Conservation (phyloP, 495 filamentous ascomycete genomes). For the Penicillium pulvis region DNA sequence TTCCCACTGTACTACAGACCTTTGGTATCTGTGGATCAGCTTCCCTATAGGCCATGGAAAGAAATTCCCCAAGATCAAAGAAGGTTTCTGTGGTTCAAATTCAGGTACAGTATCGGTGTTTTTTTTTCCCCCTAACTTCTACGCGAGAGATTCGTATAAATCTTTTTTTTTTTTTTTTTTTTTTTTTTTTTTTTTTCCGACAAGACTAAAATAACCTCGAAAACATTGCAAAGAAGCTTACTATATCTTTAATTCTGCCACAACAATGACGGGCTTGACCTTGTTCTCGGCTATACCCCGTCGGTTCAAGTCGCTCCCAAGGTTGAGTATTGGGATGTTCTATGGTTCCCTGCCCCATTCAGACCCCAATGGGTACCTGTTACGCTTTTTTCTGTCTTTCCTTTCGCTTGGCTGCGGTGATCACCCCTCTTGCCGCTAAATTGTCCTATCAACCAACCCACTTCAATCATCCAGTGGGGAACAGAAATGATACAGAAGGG, state of each 20-base stretch:
- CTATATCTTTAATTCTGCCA: background rate
- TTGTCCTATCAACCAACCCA: slow-evolving; percentile 24
- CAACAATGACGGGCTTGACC: slow-evolving; percentile 4
- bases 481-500: slow-evolving; percentile 10
- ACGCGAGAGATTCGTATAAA: too few relatives aligned
- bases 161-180: too few relatives aligned
- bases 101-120: background rate
- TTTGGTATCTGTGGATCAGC: background rate
- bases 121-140: too few relatives aligned
- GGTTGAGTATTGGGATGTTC: slow-evolving; percentile 13
- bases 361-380: background rate
- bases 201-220: too few relatives aligned
- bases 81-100: background rate
- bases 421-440: slow-evolving; percentile 28
- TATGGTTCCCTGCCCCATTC: slow-evolving; percentile 16
- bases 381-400: slow-evolving; percentile 5
- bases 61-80: slow-evolving; percentile 2
- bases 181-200: background rate
- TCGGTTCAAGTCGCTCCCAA: slow-evolving; percentile 14
- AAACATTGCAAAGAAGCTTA: slow-evolving; percentile 17
- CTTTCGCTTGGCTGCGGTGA: slow-evolving; percentile 32
- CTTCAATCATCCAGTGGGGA: slow-evolving; percentile 26
- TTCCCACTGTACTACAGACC: background rate
- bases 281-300: slow-evolving; percentile 26
- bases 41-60: background rate